phyloP scores from a whole-genome alignment of 2,329 filamentous ascomycete species.

The Venturia aucupariae region DNA sequence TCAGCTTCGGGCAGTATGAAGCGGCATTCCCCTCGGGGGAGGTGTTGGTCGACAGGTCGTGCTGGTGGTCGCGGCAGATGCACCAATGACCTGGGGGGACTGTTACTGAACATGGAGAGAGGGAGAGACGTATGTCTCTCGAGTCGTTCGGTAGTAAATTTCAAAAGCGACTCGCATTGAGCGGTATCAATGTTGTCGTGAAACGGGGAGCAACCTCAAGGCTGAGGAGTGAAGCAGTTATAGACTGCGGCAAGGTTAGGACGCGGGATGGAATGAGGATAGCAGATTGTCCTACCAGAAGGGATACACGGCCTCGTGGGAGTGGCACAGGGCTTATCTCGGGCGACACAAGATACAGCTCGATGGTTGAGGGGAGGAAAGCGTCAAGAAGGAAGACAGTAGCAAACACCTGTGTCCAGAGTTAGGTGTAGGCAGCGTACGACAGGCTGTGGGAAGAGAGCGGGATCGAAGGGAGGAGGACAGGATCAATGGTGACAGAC shows the following conservation, averaged over 20 bases:
- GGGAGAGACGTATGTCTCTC: conserved; percentile 5
- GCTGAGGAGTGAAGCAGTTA: not conserved
- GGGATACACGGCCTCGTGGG: not conserved
- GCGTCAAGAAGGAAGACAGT: not conserved
- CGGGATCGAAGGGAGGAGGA: not conserved
- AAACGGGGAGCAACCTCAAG: not conserved
- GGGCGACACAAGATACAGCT: not conserved
- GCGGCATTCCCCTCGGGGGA: conserved; percentile 25
- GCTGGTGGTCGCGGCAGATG: conserved; percentile 18
- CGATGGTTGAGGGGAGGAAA: not conserved
- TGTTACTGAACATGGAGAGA: conserved; percentile 12
- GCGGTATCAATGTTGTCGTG: not conserved
- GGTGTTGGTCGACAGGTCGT: conserved; percentile 18
- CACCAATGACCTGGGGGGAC: conserved; percentile 6
- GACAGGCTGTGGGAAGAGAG: not conserved
- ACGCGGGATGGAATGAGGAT: not conserved
- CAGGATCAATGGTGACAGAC: not conserved
- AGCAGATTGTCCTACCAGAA: not conserved
- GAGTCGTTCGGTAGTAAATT: not conserved
- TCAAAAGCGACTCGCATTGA: not conserved
- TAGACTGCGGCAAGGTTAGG: not conserved
- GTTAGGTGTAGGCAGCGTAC: not conserved
- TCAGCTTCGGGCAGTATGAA: conserved; percentile 22
- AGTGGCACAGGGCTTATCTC: conserved; percentile 3
- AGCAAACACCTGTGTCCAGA: not conserved